Conservation (phyloP, 225 moss, liverwort and hornwort genomes). For the Neckera pumila region DNA sequence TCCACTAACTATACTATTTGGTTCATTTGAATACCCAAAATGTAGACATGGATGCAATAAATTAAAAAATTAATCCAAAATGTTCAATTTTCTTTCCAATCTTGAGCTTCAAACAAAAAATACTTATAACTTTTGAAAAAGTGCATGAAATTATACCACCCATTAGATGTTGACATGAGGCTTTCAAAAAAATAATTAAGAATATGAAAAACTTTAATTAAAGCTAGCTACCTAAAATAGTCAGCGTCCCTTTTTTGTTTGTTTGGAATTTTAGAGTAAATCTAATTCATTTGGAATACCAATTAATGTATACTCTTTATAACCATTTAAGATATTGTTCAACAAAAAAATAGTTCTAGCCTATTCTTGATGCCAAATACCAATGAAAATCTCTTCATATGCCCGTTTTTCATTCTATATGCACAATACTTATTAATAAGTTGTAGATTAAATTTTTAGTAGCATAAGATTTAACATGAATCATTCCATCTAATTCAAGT, state of each 20-base stretch:
- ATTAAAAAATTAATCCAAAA: neutral
- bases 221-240: neutral
- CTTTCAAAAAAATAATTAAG: neutral
- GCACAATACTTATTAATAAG: accelerated
- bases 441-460: neutral
- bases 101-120: too few species aligned
- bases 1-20: neutral
- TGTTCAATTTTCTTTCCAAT: accelerated
- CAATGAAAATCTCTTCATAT: too few species aligned
- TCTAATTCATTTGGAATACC: too few species aligned
- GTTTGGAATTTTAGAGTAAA: too few species aligned
- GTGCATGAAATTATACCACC: neutral
- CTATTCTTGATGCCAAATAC: too few species aligned
- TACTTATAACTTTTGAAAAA: neutral
- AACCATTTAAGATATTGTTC: too few species aligned
- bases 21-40: neutral
- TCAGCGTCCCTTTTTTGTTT: accelerated
- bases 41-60: neutral
- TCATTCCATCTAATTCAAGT: neutral
- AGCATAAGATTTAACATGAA: neutral
- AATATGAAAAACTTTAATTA: accelerated
- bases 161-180: neutral
- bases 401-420: neutral
- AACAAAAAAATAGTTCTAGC: too few species aligned
- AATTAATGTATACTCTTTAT: too few species aligned